Conservation (phyloP, 352 stramenopile species). For the Globisporangium ultimum region DNA sequence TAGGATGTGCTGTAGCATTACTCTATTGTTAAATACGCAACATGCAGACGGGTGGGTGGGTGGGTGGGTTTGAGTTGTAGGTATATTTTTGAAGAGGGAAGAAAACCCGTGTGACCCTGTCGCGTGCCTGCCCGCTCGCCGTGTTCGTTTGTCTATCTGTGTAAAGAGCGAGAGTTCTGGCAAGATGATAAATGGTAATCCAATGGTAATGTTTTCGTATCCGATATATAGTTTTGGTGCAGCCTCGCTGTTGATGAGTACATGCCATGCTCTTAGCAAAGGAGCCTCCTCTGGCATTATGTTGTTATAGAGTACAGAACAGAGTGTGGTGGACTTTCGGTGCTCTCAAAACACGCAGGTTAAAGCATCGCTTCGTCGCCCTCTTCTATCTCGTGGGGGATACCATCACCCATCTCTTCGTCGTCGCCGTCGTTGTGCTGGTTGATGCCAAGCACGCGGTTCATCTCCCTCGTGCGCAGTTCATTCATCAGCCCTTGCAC, state of each 20-base stretch:
- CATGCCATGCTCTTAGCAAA: background rate
- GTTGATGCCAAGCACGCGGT: slow-evolving; percentile 21
- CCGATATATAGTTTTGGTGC: background rate
- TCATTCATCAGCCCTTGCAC: slow-evolving; percentile 64
- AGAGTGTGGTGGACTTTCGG: no score
- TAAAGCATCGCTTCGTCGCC: slow-evolving; percentile 47
- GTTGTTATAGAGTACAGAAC: no score
- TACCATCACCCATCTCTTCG: background rate
- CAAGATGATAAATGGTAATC: no score
- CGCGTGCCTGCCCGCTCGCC: slow-evolving; percentile 5
- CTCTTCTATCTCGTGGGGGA: slow-evolving; percentile 10
- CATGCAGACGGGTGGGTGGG: no score
- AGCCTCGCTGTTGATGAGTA: background rate
- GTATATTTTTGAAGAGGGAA: no score
- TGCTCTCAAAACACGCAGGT: background rate
- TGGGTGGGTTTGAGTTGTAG: no score
- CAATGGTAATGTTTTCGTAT: no score
- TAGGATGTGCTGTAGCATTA: no score
- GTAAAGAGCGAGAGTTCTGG: no score
- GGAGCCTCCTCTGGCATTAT: background rate
- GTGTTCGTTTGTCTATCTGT: background rate
- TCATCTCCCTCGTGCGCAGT: slow-evolving; percentile 50
- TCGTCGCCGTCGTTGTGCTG: slow-evolving; percentile 14
- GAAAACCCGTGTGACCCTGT: slow-evolving; percentile 1
- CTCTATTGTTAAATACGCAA: no score